Evolutionary conservation across 1,284 basidiomycete genomes (phyloP).

Genomic region (Golubevia sp.): DNA sequence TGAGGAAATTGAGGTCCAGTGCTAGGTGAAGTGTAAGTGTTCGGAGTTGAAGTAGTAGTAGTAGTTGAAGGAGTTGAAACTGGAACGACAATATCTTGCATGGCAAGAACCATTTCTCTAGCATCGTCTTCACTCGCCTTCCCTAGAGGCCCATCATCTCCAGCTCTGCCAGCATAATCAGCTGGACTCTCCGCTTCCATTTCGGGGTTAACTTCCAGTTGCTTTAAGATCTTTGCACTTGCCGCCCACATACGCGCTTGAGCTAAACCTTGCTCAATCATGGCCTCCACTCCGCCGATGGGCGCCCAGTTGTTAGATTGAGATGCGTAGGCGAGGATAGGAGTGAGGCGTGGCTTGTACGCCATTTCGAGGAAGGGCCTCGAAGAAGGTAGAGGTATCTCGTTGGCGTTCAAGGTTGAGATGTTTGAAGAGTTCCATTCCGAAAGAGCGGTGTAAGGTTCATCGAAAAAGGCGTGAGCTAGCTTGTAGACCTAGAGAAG

Average conservation of each 20-base stretch:
- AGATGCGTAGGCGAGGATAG: constrained; percentile 37
- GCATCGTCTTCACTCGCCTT: constrained; percentile 22
- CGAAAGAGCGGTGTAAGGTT: constrained; percentile 15
- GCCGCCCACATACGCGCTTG: constrained; percentile 57
- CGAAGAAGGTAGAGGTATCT: constrained; percentile 29
- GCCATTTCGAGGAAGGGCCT: constrained; percentile 61
- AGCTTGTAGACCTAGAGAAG: constrained; percentile 15
- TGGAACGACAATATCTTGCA: constrained; percentile 19
- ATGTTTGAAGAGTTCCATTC: not conserved
- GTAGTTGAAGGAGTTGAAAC: not conserved
- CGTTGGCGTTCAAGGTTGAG: not conserved
- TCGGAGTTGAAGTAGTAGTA: not conserved
- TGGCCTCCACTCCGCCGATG: constrained; percentile 58
- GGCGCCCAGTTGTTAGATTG: constrained; percentile 33
- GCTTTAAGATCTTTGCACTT: constrained; percentile 17
- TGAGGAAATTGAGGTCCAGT: too few relatives aligned
- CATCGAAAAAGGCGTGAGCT: constrained; percentile 23
- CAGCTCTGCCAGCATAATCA: constrained; percentile 20
- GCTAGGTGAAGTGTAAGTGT: not conserved
- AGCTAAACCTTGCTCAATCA: constrained; percentile 62
- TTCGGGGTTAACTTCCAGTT: constrained; percentile 4
- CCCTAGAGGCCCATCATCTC: constrained; percentile 27
- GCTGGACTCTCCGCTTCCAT: constrained; percentile 19
- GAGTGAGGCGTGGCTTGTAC: constrained; percentile 61
- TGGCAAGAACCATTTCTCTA: constrained; percentile 15